phyloP scores from a whole-genome alignment of 805 yeast species.

The Candida ovalis region DNA sequence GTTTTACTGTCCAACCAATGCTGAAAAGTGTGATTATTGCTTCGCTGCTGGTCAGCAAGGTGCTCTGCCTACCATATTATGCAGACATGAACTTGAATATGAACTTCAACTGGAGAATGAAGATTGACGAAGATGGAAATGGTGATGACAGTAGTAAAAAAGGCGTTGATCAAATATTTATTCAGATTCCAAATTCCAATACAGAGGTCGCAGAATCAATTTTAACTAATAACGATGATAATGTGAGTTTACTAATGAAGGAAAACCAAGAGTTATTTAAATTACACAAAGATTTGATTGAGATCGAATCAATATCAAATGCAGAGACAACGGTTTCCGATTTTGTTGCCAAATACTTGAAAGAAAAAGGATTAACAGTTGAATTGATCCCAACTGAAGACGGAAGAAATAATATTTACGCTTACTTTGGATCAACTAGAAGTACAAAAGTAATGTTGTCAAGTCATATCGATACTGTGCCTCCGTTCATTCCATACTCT shows the following conservation, averaged over 20 bases:
- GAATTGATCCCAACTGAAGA: conserved; percentile 38
- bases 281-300: conserved; percentile 34
- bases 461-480: conserved; percentile 71
- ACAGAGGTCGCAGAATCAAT: neutral
- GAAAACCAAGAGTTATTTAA: conserved; percentile 17
- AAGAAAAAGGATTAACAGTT: conserved; percentile 46
- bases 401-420: conserved; percentile 50
- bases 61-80: neutral
- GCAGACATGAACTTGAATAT: neutral
- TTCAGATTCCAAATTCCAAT: neutral
- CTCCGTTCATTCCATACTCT: conserved; percentile 55
- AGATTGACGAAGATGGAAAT: neutral
- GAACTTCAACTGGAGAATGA: neutral
- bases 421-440: conserved; percentile 44
- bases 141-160: neutral
- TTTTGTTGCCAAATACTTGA: conserved; percentile 38
- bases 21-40: neutral
- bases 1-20: neutral
- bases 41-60: neutral
- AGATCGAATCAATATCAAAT: conserved; percentile 33
- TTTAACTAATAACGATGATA: neutral
- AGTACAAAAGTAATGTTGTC: conserved; percentile 50
- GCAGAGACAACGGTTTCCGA: conserved; percentile 36
- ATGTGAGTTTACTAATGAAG: neutral
- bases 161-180: neutral